Evolutionary conservation across 495 filamentous ascomycete genomes (phyloP).

Genomic region (Immersiella caudata): DNA sequence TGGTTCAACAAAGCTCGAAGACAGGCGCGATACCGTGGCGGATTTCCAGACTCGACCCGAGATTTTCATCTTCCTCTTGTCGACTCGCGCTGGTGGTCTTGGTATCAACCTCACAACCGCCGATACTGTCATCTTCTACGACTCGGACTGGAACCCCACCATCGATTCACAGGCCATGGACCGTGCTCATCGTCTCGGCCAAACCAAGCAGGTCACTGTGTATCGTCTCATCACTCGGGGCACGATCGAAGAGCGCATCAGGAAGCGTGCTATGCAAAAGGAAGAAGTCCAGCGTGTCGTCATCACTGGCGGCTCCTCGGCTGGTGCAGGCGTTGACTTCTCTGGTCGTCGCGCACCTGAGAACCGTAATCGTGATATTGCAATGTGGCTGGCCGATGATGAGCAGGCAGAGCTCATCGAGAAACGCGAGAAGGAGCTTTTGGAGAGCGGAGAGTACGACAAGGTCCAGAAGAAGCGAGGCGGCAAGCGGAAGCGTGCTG

Average conservation of each 20-base stretch:
- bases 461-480: slow-evolving; percentile 71
- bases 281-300: slow-evolving; percentile 99
- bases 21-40: slow-evolving; percentile 92
- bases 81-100: slow-evolving; percentile 93
- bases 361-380: slow-evolving; percentile 93
- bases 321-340: slow-evolving; percentile 76
- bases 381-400: slow-evolving; percentile 94
- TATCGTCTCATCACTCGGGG: slow-evolving; percentile 96
- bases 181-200: slow-evolving; percentile 94
- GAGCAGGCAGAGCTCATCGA: slow-evolving; percentile 92
- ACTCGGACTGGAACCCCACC: slow-evolving; percentile 98
- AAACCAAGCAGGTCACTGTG: slow-evolving; percentile 94
- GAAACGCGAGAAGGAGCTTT: slow-evolving; percentile 79
- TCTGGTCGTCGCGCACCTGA: slow-evolving; percentile 80
- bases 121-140: slow-evolving; percentile 98
- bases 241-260: slow-evolving; percentile 98
- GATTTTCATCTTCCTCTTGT: slow-evolving; percentile 95
- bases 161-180: slow-evolving; percentile 99
- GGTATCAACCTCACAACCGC: slow-evolving; percentile 96
- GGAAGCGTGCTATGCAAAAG: slow-evolving; percentile 96
- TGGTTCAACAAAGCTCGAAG: slow-evolving; percentile 97
- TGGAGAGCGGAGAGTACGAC: slow-evolving; percentile 61
- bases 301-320: slow-evolving; percentile 77
- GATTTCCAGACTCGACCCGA: slow-evolving; percentile 93
- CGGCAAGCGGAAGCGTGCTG: slow-evolving; percentile 48